Base-by-base conservation (phyloP, 305 asterid genomes). In the Fraxinus albicans region DNA sequence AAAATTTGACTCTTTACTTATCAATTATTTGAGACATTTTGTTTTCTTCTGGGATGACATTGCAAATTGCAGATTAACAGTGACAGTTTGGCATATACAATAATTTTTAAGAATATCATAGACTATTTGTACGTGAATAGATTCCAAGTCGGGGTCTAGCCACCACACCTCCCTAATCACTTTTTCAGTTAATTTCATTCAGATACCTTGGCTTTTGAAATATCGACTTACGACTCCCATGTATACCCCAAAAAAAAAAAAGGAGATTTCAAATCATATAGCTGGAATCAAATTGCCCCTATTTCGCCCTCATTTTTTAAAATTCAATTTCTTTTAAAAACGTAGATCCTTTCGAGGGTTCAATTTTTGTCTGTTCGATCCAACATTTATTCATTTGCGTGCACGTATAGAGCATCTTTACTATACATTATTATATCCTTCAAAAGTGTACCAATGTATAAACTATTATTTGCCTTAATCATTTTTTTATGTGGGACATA, bases 141-240 rank as follows among this genome's bases (percentile, higher is more conserved):
- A 17, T 73, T 73, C 47, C 29, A 13, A 31, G 77, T 73, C 77
- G 17, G 12, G 6, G 25, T 4, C 27, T 4, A 15, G 42, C 0
- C 47, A 9, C 70, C 70, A 8, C 29, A 17, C 47, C 21, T 23
- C 23, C 29, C 72, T 17, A 6, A 40, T 29, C 47, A n/a, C 33
- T 17, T 72, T 67, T 35, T 55, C 67, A 33, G 81, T 58, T 72
- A 58, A 35, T 84, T 12, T 63, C 21, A 21, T 42, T 13, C 8
- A 13, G 47, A 31, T 33, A 80, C 81, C 69, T 74, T 2, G 55
- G 55, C 83, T 84, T 21, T 76, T 47, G 10, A 5, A 33, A 53
- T 12, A 40, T 69, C 74, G 47, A 27, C 60, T 36, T 74, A 40
- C 76, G 76, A 72, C 80, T 25, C 69, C 69, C 69, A 58, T 58